Evolutionary conservation across 257 asterid species (phyloP), one percentile per base, ranked within the genome.

Genomic region (Ocimum tenuiflorum): DNA sequence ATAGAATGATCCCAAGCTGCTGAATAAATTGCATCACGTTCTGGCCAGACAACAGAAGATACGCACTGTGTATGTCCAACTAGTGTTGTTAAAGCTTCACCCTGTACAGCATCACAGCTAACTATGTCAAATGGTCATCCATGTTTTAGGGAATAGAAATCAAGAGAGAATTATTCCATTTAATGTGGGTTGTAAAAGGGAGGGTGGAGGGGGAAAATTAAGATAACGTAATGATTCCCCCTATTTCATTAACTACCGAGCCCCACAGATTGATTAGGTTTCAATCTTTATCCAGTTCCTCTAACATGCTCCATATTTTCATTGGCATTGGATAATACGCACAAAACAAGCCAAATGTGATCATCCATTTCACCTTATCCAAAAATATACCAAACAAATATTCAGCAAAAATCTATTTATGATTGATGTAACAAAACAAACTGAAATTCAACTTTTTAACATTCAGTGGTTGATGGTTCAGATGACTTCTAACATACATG

Each of bases 1-100:
- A 90, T 85, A 69, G 97, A 80, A 76, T 91, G 96, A 79, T 94
- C 99, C 96, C 97, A 94, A 64, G 99, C 88, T 47, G 91, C 86
- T 45, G 99, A 94, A 78, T 83, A 90, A 62, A 94, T 75, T 70
- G 88, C 81, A 50, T 62, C 84, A 65, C 38, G 78, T 61, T 81
- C 73, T 13, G 96, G 86, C 99, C 99, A 94, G 74, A 76, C 82
- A 27, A 90, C 92, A 56, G 96, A 81, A 60, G 99, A 82, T 61
- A 90, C 95, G 73, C 91, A 83, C 71, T 94, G 97, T 61, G 95
- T 83, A 79, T 94, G 99, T 31, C 99, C 97, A 50, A 85, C 89
- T 5, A 94, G 82, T 43, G 92, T 79, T 62, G 99, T 81, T 64
- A 81, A 63, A 60, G 92, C 88, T 71, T 81, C 95, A 53, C 85